phyloP scores from a whole-genome alignment of 2,329 filamentous ascomycete species.

The Colletotrichum kahawae region DNA sequence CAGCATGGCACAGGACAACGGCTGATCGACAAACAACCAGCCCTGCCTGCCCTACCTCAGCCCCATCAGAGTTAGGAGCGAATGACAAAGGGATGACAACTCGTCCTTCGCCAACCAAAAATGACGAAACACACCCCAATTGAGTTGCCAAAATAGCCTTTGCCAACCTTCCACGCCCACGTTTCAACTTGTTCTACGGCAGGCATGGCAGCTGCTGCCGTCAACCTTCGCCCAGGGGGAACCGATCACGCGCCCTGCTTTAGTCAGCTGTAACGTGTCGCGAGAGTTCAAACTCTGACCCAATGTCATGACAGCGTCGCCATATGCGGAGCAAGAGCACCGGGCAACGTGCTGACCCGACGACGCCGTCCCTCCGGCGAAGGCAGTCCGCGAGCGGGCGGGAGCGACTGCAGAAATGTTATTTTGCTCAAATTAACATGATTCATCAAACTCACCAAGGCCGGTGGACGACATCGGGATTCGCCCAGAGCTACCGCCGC shows the following conservation, averaged over 20 bases:
- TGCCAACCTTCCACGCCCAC: background rate
- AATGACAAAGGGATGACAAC: constrained; percentile 9
- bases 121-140: background rate
- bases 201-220: background rate
- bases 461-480: background rate
- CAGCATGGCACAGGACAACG: background rate
- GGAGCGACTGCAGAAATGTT: background rate
- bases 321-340: background rate
- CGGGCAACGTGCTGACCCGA: background rate
- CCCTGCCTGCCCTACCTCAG: background rate
- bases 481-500: background rate
- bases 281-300: constrained; percentile 1
- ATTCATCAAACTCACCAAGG: background rate
- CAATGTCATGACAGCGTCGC: background rate
- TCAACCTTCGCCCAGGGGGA: background rate
- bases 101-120: background rate
- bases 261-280: background rate
- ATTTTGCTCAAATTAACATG: background rate
- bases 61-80: background rate
- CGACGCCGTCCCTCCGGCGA: background rate
- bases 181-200: constrained; percentile 12
- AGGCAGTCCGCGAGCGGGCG: background rate
- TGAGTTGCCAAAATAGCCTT: constrained; percentile 7
- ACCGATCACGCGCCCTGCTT: background rate
- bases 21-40: background rate